These are phyloP conservation scores for Bryoglossum gracile DNA, from an alignment of 495 filamentous ascomycete species.

Conservation along the genomic window DNA sequence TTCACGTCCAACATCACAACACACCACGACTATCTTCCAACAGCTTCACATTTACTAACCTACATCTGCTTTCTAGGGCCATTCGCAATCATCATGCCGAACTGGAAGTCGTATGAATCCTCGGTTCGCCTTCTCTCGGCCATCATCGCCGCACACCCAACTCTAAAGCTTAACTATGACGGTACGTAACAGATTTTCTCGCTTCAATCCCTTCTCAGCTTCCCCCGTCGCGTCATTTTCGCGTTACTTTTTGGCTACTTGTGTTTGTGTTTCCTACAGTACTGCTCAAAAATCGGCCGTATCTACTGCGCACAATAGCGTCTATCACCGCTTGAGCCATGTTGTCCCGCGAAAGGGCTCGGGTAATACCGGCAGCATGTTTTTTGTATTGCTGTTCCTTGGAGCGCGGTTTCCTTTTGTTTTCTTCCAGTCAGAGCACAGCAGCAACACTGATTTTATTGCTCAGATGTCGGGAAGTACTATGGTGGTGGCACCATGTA, in stretches of 20 bases:
- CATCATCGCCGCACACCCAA: conserved; percentile 38
- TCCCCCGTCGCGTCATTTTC: background rate
- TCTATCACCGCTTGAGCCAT: no score
- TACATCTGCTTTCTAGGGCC: no score
- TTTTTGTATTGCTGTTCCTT: no score
- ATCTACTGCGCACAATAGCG: conserved; percentile 14
- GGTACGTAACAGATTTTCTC: conserved; percentile 32
- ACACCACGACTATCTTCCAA: no score
- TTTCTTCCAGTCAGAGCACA: no score
- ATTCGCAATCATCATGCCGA: conserved; percentile 38
- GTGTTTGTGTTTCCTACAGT: conserved; percentile 2
- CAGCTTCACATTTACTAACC: no score
- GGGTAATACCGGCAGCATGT: no score
- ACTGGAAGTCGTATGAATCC: conserved; percentile 42
- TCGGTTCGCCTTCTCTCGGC: conserved; percentile 43
- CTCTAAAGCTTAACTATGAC: conserved; percentile 39
- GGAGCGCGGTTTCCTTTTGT: no score
- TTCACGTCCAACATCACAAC: no score
- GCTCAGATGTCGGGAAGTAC: conserved; percentile 14
- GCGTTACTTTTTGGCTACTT: no score
- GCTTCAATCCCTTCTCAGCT: background rate
- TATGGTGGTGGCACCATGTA: conserved; percentile 18
- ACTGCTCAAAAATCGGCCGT: background rate
- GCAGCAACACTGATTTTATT: no score
- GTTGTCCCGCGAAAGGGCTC: no score